Evolutionary conservation across 305 asterid genomes (phyloP).

Genomic region (Solanum hybrid): DNA sequence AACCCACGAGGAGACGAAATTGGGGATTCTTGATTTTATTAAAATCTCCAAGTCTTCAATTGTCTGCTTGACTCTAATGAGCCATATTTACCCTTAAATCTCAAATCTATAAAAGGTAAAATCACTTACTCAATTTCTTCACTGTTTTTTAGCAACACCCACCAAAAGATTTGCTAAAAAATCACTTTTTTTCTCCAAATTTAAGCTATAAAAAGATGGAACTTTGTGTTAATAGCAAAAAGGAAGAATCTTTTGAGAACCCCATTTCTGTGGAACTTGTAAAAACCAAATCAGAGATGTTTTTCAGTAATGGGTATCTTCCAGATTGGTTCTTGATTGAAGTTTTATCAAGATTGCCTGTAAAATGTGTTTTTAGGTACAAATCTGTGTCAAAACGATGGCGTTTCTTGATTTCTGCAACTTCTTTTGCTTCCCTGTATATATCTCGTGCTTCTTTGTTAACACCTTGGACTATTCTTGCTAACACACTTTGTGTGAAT

Average conservation of each 20-base stretch:
- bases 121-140: not conserved
- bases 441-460: not conserved
- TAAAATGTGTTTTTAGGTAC: constrained; percentile 6
- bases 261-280: not conserved
- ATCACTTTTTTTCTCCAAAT: not conserved
- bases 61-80: not conserved
- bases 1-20: not conserved
- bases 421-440: not conserved
- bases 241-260: not conserved
- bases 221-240: not conserved
- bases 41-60: not conserved
- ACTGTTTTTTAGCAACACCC: not conserved
- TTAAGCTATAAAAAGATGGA: not conserved
- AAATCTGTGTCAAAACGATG: constrained; percentile 6
- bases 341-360: constrained; percentile 1
- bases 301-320: not conserved
- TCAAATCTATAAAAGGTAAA: not conserved
- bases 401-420: not conserved
- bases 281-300: not conserved
- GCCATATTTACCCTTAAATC: not conserved
- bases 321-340: constrained; percentile 6
- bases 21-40: not conserved
- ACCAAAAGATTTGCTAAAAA: not conserved
- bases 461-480: constrained; percentile 1
- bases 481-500: not conserved